phyloP scores from a whole-genome alignment of 148 eudicot species.

The Amaranthus hypochondriacus region DNA sequence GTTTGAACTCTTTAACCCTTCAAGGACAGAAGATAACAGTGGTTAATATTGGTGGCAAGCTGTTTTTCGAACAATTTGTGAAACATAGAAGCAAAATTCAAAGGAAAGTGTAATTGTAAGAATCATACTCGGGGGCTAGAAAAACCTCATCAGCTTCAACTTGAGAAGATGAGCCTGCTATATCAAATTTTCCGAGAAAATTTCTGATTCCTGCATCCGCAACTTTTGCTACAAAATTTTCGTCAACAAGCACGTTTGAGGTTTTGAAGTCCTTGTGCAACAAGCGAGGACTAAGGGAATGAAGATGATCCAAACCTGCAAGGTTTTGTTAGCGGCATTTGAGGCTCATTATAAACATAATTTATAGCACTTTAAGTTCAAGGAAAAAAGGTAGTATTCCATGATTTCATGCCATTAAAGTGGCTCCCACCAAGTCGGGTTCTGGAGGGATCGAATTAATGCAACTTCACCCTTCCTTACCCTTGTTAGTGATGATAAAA shows the following conservation, averaged over 20 bases:
- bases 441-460: too few species aligned
- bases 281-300: slow-evolving; percentile 91
- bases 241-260: slow-evolving; percentile 95
- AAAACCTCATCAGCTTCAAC: slow-evolving; percentile 66
- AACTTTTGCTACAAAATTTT: slow-evolving; percentile 94
- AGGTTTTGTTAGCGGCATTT: slow-evolving; percentile 12
- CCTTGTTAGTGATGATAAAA: too few species aligned
- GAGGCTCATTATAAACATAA: slow-evolving; percentile 6
- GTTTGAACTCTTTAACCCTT: slow-evolving; percentile 88
- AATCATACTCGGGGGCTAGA: slow-evolving; percentile 84
- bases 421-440: too few species aligned
- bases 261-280: slow-evolving; percentile 94
- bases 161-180: slow-evolving; percentile 78
- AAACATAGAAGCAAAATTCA: neutral
- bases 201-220: slow-evolving; percentile 94
- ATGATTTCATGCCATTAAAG: too few species aligned
- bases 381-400: neutral
- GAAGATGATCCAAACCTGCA: slow-evolving; percentile 91
- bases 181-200: slow-evolving; percentile 73
- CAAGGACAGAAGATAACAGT: slow-evolving; percentile 17
- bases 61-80: neutral
- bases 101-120: neutral
- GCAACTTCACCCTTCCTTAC: too few species aligned
- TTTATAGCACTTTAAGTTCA: slow-evolving; percentile 1
- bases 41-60: slow-evolving; percentile 5